Percentiles rank a stretch among this genome's conserved stretches.
Evolutionary conservation across 2,329 filamentous ascomycete species (phyloP).

Genomic region (Purpureocillium lavendulum): DNA sequence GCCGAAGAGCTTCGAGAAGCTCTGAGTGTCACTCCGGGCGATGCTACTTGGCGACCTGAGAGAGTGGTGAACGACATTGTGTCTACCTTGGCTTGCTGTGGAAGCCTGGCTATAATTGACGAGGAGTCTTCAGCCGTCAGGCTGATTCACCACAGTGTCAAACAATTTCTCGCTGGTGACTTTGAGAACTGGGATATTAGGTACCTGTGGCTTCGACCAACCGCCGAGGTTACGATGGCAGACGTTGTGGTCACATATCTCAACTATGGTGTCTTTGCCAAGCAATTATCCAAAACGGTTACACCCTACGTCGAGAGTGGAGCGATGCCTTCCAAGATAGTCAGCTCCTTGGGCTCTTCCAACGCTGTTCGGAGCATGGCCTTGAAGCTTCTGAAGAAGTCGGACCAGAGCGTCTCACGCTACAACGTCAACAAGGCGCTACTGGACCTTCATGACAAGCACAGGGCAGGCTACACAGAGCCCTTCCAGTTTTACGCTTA

Average conservation of each 20-base stretch:
- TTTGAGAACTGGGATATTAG: slow-evolving; percentile 1
- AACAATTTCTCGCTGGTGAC: slow-evolving; percentile 19
- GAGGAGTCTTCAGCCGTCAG: slow-evolving; percentile 22
- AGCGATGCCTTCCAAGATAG: neutral
- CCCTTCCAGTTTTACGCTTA: neutral
- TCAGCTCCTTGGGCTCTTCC: neutral
- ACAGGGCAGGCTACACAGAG: too few species aligned
- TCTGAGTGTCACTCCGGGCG: slow-evolving; percentile 24
- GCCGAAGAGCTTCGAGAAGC: slow-evolving; percentile 27
- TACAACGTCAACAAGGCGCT: too few species aligned
- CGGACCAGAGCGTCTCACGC: too few species aligned
- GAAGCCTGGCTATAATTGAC: slow-evolving; percentile 23
- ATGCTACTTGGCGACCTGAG: slow-evolving; percentile 12
- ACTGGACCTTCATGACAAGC: too few species aligned
- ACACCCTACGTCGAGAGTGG: neutral
- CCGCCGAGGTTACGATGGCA: slow-evolving; percentile 9
- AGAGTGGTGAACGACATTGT: slow-evolving; percentile 15
- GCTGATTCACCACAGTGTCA: slow-evolving; percentile 26
- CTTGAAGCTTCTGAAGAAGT: too few species aligned
- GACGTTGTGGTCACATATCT: slow-evolving; percentile 19
- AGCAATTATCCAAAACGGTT: neutral
- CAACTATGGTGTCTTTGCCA: slow-evolving; percentile 5
- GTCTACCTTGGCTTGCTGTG: slow-evolving; percentile 18
- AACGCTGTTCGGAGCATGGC: neutral
- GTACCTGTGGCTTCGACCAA: slow-evolving; percentile 6